Evolutionary conservation across 495 filamentous ascomycete genomes (phyloP).

Genomic region (Patellaria atrata): DNA sequence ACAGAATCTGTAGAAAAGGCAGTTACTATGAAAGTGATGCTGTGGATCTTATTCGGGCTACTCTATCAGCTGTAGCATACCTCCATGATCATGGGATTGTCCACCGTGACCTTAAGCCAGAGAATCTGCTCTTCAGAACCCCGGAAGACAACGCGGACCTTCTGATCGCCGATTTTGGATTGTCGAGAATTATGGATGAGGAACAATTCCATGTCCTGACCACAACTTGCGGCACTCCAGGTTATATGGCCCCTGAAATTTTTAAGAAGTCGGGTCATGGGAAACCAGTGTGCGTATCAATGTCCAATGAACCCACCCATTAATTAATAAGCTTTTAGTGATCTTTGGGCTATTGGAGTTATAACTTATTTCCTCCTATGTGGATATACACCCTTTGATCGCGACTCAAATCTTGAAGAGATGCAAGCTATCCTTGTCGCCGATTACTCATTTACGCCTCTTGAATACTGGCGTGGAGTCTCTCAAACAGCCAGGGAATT

Average conservation of each 20-base stretch:
- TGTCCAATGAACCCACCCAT: background rate
- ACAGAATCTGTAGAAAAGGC: constrained; percentile 95
- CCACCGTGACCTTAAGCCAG: constrained; percentile 68
- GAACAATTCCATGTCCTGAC: constrained; percentile 97
- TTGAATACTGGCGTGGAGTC: constrained; percentile 93
- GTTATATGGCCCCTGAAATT: constrained; percentile 86
- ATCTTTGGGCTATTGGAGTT: constrained; percentile 68
- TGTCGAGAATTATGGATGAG: constrained; percentile 95
- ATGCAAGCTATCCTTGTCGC: constrained; percentile 97
- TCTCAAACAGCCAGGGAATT: constrained; percentile 78
- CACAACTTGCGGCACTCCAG: constrained; percentile 92
- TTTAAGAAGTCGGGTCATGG: constrained; percentile 69
- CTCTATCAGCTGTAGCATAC: constrained; percentile 93
- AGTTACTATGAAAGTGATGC: constrained; percentile 97
- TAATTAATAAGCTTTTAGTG: constrained; percentile 28
- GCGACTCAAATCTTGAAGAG: constrained; percentile 93
- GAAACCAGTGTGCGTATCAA: constrained; percentile 52
- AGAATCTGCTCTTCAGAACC: constrained; percentile 67
- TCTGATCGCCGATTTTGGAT: constrained; percentile 93
- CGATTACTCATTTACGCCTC: constrained; percentile 89
- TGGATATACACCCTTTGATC: constrained; percentile 96
- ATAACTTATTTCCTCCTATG: constrained; percentile 95
- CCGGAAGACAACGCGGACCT: constrained; percentile 74
- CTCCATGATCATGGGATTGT: constrained; percentile 98
- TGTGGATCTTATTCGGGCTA: constrained; percentile 85